Base-by-base conservation (phyloP, 331 rosid species). In the Quercus lobata region DNA sequence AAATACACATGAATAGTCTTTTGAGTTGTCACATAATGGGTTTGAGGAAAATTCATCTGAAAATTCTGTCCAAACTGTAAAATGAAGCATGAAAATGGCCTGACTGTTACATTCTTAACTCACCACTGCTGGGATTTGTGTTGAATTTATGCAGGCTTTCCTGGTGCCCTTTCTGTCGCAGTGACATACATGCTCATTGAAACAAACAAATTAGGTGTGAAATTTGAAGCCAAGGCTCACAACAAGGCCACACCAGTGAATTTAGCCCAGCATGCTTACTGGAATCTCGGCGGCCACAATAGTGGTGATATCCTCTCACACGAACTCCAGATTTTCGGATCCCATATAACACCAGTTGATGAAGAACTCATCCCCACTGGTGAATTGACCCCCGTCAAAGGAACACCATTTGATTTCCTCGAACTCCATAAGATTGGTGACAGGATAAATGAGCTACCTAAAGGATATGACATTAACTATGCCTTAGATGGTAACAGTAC, bases 381-480 rank as follows among this genome's bases (percentile, higher is more conserved):
- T 0, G 6, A 72, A 22, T 16, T 85, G 25, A 19, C 34, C 49
- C 5, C 80, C 0, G 80, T 83, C 4, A 30, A 66, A 22, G 83
- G 72, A 25, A 88, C 89, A 1, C 86, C 87, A 12, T 83, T 78
- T 53, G 89, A 88, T 75, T 88, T 93, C 80, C 87, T 81, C 16
- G 55, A 69, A 24, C 84, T 90, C 24, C 86, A 44, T 32, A 22
- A 71, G 72, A 87, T 93, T 41, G 91, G 88, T 2, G 81, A 77
- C 61, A 72, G 57, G 53, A 83, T 93, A 55, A 55, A 78, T 15
- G 84, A 82, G 18, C 70, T 85, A 18, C 80, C 87, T 4, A 69
- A 82, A 15, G 90, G 89, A 12, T 91, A 91, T 56, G 94, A 91
- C 78, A 88, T 91, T 1, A 93, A 93, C 89, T 87, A 85, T 69